Evolutionary conservation across 2,329 filamentous ascomycete genomes (phyloP), one percentile per base, ranked within the genome.

Genomic region (Periconia sp.): DNA sequence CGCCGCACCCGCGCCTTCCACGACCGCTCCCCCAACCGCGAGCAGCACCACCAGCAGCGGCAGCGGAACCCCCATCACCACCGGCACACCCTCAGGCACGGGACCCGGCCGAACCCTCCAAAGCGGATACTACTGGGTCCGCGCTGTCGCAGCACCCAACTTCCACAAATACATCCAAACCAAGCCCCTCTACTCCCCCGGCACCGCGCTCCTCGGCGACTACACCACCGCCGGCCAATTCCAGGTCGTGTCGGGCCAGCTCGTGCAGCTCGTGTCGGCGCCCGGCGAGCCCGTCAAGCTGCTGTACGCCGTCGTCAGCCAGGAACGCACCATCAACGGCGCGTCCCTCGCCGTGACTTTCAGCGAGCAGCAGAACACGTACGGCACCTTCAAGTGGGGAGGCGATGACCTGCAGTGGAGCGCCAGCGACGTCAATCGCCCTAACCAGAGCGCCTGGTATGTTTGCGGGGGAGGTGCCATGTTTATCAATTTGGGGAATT

Each of bases 401-500:
- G 83, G 83, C n/a, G 83, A 86, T 65, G 78, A 82, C 2, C 64
- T 85, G 33, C 81, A 79, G 11, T 86, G 83, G 84, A 76, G 69
- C 49, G 76, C 74, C 14, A 64, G 76, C 1, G 77, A 75, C 20
- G 69, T 85, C 33, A 70, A 72, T 46, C 68, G 83, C 35, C 82
- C 82, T 47, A 86, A 86, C 63, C 63, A 77, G 43, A 80, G 78
- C 18, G 83, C 84, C 1, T 86, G 83, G 82, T 78, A 84, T 58
- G 83, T 86, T 49, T 86, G 82, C 57, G 73, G 71, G 44, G 73
- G 74, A 6, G 78, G 82, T 69, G 63, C 67, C 48, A 58, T 86
- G 56, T 85, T 81, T 62, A 77, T 85, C 62, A 86, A 86, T 61
- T 76, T 85, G 50, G 83, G 84, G 0, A 81, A 81, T 14, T 86